Percentiles rank a stretch among this genome's conserved stretches.
Conservation (phyloP, 495 filamentous ascomycete genomes). For the Tuber borchii region DNA sequence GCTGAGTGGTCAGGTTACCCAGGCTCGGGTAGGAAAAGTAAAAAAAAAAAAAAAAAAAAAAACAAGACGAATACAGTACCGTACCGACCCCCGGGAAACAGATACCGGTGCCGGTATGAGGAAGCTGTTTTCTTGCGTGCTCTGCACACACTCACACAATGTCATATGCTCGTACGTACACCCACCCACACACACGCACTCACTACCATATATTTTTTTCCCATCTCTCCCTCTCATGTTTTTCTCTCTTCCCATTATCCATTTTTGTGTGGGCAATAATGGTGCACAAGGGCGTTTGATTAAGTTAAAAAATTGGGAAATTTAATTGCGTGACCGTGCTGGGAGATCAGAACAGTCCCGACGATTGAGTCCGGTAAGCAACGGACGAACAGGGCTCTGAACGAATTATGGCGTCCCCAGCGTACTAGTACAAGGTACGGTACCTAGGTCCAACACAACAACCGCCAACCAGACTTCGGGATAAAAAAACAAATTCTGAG, state of each 20-base stretch:
- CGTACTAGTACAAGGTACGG: conserved; percentile 32
- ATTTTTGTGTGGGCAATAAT: conserved; percentile 8
- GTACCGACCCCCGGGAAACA: conserved; percentile 1
- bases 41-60: conserved; percentile 4
- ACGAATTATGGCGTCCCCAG: conserved; percentile 36
- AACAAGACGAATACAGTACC: conserved; percentile 4
- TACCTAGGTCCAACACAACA: conserved; percentile 33
- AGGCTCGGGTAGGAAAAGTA: neutral
- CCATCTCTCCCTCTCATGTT: neutral
- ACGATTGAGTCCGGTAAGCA: conserved; percentile 38
- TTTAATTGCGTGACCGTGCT: conserved; percentile 42
- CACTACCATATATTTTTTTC: neutral
- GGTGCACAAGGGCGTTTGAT: conserved; percentile 26
- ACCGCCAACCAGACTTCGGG: conserved; percentile 37
- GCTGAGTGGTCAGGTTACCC: neutral
- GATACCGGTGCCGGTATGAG: neutral
- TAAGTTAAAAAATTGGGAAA: conserved; percentile 36
- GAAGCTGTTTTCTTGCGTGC: conserved; percentile 2
- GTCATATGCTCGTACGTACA: neutral
- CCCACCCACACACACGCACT: neutral
- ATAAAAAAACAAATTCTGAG: conserved; percentile 30
- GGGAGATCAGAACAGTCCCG: conserved; percentile 40
- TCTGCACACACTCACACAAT: neutral
- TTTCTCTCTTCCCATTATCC: conserved; percentile 20
- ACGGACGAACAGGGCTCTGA: conserved; percentile 33